Evolutionary conservation across 805 yeast species (phyloP).

Genomic region (Ogataea populi-albae): DNA sequence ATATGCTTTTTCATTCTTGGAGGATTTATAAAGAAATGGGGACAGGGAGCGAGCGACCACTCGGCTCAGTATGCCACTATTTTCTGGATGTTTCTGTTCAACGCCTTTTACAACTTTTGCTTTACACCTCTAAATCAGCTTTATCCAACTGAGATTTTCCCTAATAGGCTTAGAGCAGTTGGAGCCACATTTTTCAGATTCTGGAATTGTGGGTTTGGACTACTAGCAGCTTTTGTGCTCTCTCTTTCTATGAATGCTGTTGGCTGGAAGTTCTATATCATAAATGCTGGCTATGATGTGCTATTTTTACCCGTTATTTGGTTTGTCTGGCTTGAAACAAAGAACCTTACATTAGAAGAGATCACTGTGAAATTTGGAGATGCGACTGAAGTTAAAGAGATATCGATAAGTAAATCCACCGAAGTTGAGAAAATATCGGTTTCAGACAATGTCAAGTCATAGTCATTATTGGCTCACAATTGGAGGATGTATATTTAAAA

Average conservation of each 20-base stretch:
- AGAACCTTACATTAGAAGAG: slow-evolving; percentile 38
- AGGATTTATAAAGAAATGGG: slow-evolving; percentile 20
- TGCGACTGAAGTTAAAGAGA: no score
- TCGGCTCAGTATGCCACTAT: slow-evolving; percentile 13
- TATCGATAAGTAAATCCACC: no score
- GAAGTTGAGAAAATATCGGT: no score
- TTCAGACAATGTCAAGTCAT: no score
- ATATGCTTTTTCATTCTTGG: slow-evolving; percentile 22
- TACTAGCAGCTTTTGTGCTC: slow-evolving; percentile 32
- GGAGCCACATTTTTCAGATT: slow-evolving; percentile 18
- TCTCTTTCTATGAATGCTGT: slow-evolving; percentile 39
- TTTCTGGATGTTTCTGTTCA: slow-evolving; percentile 50
- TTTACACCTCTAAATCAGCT: slow-evolving; percentile 44
- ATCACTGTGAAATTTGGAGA: slow-evolving; percentile 16
- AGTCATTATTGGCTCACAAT: no score
- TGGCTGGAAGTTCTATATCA: slow-evolving; percentile 34
- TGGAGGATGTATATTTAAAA: no score
- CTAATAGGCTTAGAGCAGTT: slow-evolving; percentile 23
- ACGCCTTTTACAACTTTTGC: slow-evolving; percentile 40
- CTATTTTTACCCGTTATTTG: slow-evolving; percentile 21
- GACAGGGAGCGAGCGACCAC: slow-evolving; percentile 8
- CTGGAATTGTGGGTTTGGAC: slow-evolving; percentile 16
- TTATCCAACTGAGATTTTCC: slow-evolving; percentile 43
- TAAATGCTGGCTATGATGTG: slow-evolving; percentile 20
- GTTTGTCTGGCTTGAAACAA: slow-evolving; percentile 33